phyloP scores from a whole-genome alignment of 768 basidiomycete species.

The Cyclocybe aegerita region DNA sequence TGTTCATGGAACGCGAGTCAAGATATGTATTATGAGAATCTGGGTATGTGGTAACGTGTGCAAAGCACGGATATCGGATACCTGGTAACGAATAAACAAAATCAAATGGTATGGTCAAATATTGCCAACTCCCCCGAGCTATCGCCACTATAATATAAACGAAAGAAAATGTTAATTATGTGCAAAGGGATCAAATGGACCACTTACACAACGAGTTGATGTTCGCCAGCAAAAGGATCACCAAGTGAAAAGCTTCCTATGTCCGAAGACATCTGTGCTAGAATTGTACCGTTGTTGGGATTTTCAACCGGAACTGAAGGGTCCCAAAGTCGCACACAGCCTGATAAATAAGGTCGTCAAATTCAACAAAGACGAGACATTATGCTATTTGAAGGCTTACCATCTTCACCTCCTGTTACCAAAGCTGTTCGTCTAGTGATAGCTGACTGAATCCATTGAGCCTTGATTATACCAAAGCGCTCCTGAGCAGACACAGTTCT shows the following conservation, averaged over 20 bases:
- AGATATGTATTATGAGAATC: too few species aligned
- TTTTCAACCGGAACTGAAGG: slow-evolving; percentile 39
- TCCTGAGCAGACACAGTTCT: slow-evolving; percentile 28
- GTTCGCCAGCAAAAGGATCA: slow-evolving; percentile 48
- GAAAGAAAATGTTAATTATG: background rate
- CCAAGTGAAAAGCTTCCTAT: slow-evolving; percentile 61
- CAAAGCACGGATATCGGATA: too few species aligned
- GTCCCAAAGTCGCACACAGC: slow-evolving; percentile 73
- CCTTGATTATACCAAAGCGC: slow-evolving; percentile 50
- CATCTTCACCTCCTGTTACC: slow-evolving; percentile 64
- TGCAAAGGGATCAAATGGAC: background rate
- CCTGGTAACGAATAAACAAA: too few species aligned
- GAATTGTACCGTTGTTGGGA: slow-evolving; percentile 41
- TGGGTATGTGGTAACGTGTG: too few species aligned
- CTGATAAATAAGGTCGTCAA: slow-evolving; percentile 29
- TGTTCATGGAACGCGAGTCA: too few species aligned
- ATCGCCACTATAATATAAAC: slow-evolving; percentile 39
- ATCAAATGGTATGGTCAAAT: slow-evolving; percentile 30
- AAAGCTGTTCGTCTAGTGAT: slow-evolving; percentile 39
- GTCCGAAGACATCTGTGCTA: slow-evolving; percentile 57
- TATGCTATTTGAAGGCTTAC: slow-evolving; percentile 30
- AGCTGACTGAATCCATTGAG: slow-evolving; percentile 51
- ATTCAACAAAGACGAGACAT: background rate
- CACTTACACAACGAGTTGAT: slow-evolving; percentile 61
- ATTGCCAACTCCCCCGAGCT: slow-evolving; percentile 47